Evolutionary conservation across 495 filamentous ascomycete genomes (phyloP).

Genomic region (Hypoxylon lenormandii): DNA sequence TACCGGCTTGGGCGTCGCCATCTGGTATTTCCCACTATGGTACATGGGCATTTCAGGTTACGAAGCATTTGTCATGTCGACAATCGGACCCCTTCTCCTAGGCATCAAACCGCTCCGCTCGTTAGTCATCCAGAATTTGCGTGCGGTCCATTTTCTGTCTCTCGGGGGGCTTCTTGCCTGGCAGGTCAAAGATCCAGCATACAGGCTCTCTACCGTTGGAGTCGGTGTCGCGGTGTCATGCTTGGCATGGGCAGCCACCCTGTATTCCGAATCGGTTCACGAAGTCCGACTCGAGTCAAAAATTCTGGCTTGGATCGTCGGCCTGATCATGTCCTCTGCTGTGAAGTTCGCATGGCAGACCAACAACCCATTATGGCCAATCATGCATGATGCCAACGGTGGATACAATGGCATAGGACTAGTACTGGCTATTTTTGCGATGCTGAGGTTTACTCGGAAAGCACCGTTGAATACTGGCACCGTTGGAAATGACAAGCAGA

Average conservation of each 20-base stretch:
- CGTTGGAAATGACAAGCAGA: slow-evolving; percentile 50
- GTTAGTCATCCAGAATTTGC: slow-evolving; percentile 74
- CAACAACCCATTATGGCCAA: slow-evolving; percentile 98
- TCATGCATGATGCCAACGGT: slow-evolving; percentile 87
- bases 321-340: slow-evolving; percentile 83
- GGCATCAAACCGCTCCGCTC: slow-evolving; percentile 75
- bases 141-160: slow-evolving; percentile 76
- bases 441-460: slow-evolving; percentile 74
- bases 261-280: slow-evolving; percentile 81
- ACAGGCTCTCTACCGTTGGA: slow-evolving; percentile 81
- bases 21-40: slow-evolving; percentile 99
- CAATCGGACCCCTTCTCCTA: slow-evolving; percentile 85
- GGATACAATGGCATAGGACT: slow-evolving; percentile 91
- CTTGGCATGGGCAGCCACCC: slow-evolving; percentile 82
- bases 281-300: slow-evolving; percentile 80
- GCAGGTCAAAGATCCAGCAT: slow-evolving; percentile 75
- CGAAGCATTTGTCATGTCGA: slow-evolving; percentile 86
- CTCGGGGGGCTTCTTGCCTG: slow-evolving; percentile 84
- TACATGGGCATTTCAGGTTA: slow-evolving; percentile 99
- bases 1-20: slow-evolving; percentile 84
- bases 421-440: slow-evolving; percentile 77
- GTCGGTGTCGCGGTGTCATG: slow-evolving; percentile 82
- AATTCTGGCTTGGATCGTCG: slow-evolving; percentile 81
- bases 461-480: slow-evolving; percentile 65
- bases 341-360: slow-evolving; percentile 94